Base-by-base conservation (phyloP, 2,329 filamentous ascomycete genomes). In the Emmonsia crescens region DNA sequence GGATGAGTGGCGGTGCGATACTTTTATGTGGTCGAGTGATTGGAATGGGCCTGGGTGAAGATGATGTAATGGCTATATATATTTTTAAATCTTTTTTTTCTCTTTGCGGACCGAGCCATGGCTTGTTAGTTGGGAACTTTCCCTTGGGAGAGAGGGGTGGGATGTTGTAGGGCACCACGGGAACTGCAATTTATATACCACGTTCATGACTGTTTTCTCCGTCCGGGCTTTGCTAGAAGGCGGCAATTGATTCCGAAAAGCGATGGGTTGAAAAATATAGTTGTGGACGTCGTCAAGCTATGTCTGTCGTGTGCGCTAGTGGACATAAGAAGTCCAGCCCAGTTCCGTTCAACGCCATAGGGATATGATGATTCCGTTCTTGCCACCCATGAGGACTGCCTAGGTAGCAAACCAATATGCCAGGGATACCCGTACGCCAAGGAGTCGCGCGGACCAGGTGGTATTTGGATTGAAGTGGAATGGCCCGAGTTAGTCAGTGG, bases 1-100 rank as follows among this genome's bases (percentile, higher is more conserved):
- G 1, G 91, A 91, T 0, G 82, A 94, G 71, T 96, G 92, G 90
- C 84, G 90, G 51, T 97, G 93, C 73, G 79, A 82, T 2, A 96
- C 91, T 0, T 96, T 96, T 68, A 91, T 86, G 52, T 87, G 84
- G 84, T 80, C 78, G 52, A 85, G 80, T 68, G 84, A 86, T 70
- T 86, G 82, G 84, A 84, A 82, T 60, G 52, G 52, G 5, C 33
- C 33, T 14, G 21, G 33, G 2, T 56, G 33, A 56, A 21, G 52
- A n/a, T 31, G 16, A 9, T 27, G 4, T 16, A 54, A 21, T 21
- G 21, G 46, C 14, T n/a, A n/a, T 49, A 0, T n/a, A n/a, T n/a
- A n/a, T n/a, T 49, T 29, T 29, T 29, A n/a, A n/a, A n/a, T 49
- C 14, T 8, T 29, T 16, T 2, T 16, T 2, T 8, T 6, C 2